Evolutionary conservation across 1,139 yeast genomes (phyloP), one percentile per base, ranked within the genome.

Genomic region (Pneumocystis canis): DNA sequence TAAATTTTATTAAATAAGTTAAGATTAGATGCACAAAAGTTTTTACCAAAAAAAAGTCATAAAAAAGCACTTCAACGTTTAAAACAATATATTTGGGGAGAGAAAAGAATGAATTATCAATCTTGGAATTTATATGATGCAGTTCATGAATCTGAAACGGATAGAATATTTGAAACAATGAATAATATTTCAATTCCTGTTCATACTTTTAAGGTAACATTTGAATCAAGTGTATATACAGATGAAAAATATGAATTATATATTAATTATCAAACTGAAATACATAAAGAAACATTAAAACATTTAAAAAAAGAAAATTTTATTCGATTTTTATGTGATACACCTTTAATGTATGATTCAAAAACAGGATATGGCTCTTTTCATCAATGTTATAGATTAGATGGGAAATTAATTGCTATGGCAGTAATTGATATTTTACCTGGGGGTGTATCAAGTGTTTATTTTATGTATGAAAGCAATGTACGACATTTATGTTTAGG

Each of bases 381-480:
- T 0, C 97, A 90, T 71, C 95, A 88, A 70, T 81, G 88, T 70
- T 89, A 89, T 70, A 85, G 86, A 69, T 72, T 80, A 31, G 80
- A 87, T 60, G 83, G 74, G 5, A 78, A 79, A 65, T 75, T 90
- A 39, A 81, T 88, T 56, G 96, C 94, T 0, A 74, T 90, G 40
- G 88, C 89, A 0, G 87, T 89, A 0, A 71, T 87, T 33, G 97
- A 90, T 72, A 76, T 89, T 40, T 72, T 90, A 53, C 96, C 96
- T 0, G 73, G 82, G 20, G 86, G 90, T 0, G 73, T 90, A 0
- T 88, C 96, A 0, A 84, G 95, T 0, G 92, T 90, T 0, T 90
- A 89, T 70, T 86, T 89, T 70, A 82, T 89, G 20, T 89, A 95
- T 88, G 94, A 89, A 70, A 95, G 95, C 0, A 63, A 62, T 9